A percentile compares a stretch with the other conserved stretches of the same genome.
Evolutionary conservation across 768 basidiomycete species (phyloP).

Genomic region (Russula sp.): DNA sequence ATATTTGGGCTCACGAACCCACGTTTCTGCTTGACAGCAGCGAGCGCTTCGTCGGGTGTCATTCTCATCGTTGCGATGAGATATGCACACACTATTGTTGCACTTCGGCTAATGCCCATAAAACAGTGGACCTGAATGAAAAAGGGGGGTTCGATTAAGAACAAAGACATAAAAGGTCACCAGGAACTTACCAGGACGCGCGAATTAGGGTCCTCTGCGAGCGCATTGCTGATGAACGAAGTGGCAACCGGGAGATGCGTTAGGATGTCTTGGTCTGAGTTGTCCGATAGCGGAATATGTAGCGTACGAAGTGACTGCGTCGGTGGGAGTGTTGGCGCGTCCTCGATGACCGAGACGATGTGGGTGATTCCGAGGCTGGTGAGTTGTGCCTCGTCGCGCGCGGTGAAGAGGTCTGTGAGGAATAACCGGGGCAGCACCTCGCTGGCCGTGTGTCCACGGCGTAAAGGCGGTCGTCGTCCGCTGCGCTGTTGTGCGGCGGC

Average conservation of each 20-base stretch:
- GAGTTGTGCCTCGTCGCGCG: conserved; percentile 47
- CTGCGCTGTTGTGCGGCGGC: conserved; percentile 13
- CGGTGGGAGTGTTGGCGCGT: conserved; percentile 37
- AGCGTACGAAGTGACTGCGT: conserved; percentile 42
- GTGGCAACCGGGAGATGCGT: conserved; percentile 48
- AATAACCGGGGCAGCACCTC: conserved; percentile 51
- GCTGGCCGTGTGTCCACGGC: conserved; percentile 24
- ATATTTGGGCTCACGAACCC: conserved; percentile 35
- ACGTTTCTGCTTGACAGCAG: conserved; percentile 32
- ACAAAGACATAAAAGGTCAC: background rate
- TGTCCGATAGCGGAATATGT: conserved; percentile 53
- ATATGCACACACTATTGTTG: conserved; percentile 77
- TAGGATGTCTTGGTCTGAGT: conserved; percentile 42
- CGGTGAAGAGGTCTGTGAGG: conserved; percentile 60
- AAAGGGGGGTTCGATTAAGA: background rate
- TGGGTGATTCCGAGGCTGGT: conserved; percentile 69
- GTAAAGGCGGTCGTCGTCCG: background rate
- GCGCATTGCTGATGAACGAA: conserved; percentile 49
- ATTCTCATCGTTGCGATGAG: conserved; percentile 36
- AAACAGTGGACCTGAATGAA: conserved; percentile 62
- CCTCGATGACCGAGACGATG: conserved; percentile 62
- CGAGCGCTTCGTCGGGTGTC: conserved; percentile 35
- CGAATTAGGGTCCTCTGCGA: conserved; percentile 43
- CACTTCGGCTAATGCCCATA: conserved; percentile 42
- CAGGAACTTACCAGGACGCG: conserved; percentile 48